Conservation (phyloP, 192 early-diverging fungal genomes). For the Spizellomyces punctatus region DNA sequence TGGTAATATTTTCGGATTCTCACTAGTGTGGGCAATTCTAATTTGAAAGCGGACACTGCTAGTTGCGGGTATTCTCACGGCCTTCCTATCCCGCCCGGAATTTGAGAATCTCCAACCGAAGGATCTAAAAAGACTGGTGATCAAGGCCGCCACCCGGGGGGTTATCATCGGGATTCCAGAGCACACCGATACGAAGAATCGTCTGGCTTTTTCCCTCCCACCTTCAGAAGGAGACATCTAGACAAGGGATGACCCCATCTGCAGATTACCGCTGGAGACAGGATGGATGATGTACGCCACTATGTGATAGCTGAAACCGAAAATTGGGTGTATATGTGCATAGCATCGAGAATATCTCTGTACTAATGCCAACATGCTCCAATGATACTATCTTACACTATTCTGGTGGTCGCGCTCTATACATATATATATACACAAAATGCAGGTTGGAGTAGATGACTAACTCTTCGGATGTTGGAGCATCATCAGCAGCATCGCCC, state of each 20-base stretch:
- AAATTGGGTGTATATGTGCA: too few relatives aligned
- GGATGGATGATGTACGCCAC: too few relatives aligned
- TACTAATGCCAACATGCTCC: too few relatives aligned
- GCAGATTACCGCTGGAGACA: too few relatives aligned
- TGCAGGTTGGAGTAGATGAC: not conserved
- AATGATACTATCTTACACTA: too few relatives aligned
- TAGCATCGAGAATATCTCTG: too few relatives aligned
- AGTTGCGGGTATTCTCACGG: constrained; percentile 55
- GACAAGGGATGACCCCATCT: too few relatives aligned
- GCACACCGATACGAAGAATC: constrained; percentile 31
- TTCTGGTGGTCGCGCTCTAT: too few relatives aligned
- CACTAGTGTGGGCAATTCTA: not conserved
- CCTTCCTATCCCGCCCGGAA: constrained; percentile 39
- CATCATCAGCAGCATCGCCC: constrained; percentile 31
- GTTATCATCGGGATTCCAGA: constrained; percentile 32
- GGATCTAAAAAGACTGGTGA: constrained; percentile 33
- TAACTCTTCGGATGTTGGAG: constrained; percentile 3
- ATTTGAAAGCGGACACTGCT: not conserved
- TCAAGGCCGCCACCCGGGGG: constrained; percentile 28
- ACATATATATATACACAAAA: not conserved
- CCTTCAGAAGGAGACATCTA: not conserved
- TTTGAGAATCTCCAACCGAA: constrained; percentile 34
- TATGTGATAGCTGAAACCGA: too few relatives aligned
- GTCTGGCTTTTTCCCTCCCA: constrained; percentile 31
- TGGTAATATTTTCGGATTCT: constrained; percentile 41